phyloP scores from a whole-genome alignment of 345 rosid species.

The Salix exigua region DNA sequence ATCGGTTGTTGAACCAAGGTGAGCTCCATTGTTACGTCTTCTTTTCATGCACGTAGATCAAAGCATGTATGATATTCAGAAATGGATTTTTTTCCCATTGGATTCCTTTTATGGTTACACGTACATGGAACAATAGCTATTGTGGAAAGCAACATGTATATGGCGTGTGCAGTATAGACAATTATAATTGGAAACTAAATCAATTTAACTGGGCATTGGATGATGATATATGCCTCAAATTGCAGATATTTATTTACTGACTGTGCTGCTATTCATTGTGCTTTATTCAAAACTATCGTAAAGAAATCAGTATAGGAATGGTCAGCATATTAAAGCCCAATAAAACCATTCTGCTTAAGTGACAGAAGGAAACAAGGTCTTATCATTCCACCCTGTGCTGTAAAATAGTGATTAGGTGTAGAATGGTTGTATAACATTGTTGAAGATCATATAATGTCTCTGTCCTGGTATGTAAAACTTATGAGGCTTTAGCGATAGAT shows the following conservation, averaged over 20 bases:
- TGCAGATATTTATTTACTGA: background rate
- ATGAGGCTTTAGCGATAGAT: background rate
- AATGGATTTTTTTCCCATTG: background rate
- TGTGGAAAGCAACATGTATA: background rate
- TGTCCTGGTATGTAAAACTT: background rate
- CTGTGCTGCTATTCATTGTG: background rate
- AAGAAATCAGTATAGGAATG: background rate
- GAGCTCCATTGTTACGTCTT: conserved; percentile 17
- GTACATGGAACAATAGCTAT: too few relatives aligned
- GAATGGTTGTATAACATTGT: background rate
- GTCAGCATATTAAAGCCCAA: background rate
- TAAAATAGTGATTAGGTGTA: background rate
- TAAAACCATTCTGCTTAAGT: background rate
- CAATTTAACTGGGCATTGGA: background rate
- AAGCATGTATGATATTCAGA: background rate
- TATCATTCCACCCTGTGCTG: background rate
- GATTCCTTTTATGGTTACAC: background rate
- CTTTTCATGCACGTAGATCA: background rate
- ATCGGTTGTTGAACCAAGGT: conserved; percentile 76
- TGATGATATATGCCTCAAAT: background rate
- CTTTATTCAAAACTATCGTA: background rate
- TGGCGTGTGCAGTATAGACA: background rate
- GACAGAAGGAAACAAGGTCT: background rate
- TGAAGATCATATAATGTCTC: background rate
- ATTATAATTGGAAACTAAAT: background rate